Conservation (phyloP, 2,329 filamentous ascomycete genomes). For the Trichophyton schoenleinii region DNA sequence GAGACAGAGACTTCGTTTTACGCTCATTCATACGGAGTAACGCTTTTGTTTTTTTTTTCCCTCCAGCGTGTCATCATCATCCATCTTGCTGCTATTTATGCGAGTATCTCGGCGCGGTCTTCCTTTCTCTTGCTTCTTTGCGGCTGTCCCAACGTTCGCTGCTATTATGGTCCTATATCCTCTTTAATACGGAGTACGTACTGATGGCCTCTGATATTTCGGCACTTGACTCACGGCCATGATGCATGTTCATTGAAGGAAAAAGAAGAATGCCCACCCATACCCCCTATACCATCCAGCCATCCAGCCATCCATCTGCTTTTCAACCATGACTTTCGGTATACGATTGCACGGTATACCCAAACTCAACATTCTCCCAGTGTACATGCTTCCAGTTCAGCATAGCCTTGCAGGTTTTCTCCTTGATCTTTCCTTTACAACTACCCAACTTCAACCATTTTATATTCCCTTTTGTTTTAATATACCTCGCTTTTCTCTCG, state of each 20-base stretch:
- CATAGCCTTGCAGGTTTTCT: not conserved
- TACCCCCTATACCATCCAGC: not conserved
- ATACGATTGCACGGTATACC: not conserved
- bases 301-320: not conserved
- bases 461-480: not conserved
- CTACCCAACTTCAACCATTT: not conserved
- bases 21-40: not conserved
- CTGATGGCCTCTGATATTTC: not conserved
- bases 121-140: not conserved
- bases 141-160: too few relatives aligned
- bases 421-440: not conserved
- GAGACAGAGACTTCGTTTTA: not conserved
- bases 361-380: not conserved
- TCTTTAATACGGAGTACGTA: not conserved
- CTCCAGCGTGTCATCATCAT: not conserved
- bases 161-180: not conserved
- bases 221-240: not conserved
- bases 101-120: not conserved
- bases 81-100: not conserved
- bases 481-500: not conserved
- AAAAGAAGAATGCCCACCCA: not conserved
- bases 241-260: slow-evolving; percentile 1
- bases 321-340: not conserved
- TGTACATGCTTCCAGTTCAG: slow-evolving; percentile 2
- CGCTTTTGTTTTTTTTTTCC: not conserved